Evolutionary conservation across 257 asterid genomes (phyloP), one percentile per base, ranked within the genome.

Genomic region (Capsicum pubescens): DNA sequence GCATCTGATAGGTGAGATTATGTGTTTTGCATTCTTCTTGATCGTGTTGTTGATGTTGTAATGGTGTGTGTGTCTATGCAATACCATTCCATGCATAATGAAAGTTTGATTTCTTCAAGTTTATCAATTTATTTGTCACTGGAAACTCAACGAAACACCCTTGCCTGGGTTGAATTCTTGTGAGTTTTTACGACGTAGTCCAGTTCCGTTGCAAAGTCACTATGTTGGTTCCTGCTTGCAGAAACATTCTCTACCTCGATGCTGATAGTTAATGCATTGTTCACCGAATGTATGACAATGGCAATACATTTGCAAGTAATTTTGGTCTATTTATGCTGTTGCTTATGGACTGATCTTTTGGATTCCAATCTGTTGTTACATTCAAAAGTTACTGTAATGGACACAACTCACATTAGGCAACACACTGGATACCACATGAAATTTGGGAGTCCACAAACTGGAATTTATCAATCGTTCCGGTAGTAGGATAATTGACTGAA

Each of bases 21-120:
- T 66, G 61, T 50, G 84, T 15, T 64, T 64, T 42, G 32, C 26
- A 26, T 81, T 14, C 8, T 64, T 46, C 84, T 81, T 50, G 21
- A 39, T 80, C 14, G 10, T 76, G 48, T 48, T 57, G 21, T 76
- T 21, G 52, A 68, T 68, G 46, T 26, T 54, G 81, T 54, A 77
- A 35, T 32, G 21, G 81, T 39, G 44, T 39, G 9, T 64, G 26
- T 76, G 80, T 12, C 11, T 48, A 72, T 39, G 77, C 77, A 3
- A 39, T 39, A 2, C 39, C 26, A 21, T 6, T 8, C 13, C 52
- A 15, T 77, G 63, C 46, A 52, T 52, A 7, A 13, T 13, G 63
- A 26, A 64, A 52, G 81, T 14, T 76, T 52, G 63, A 52, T 21
- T 50, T 76, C 39, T 26, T 26, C 80, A 5, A 26, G 14, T 46